Evolutionary conservation across 2,329 filamentous ascomycete genomes (phyloP).

Genomic region (Fusarium napiforme): DNA sequence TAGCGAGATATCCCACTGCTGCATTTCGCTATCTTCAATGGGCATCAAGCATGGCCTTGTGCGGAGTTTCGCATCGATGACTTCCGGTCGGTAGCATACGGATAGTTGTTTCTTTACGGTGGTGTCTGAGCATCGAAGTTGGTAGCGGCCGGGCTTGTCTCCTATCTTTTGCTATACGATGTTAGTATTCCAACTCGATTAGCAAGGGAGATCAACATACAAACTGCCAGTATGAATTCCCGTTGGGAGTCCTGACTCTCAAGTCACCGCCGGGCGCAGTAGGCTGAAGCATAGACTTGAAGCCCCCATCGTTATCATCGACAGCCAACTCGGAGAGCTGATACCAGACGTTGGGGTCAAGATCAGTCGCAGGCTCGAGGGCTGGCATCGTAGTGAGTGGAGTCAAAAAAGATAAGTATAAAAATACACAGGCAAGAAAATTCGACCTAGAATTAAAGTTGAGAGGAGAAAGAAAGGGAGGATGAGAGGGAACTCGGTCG

Average conservation of each 20-base stretch:
- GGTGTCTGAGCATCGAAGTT: constrained; percentile 45
- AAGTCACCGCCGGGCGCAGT: constrained; percentile 26
- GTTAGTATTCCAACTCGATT: neutral
- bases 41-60: constrained; percentile 47
- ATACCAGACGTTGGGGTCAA: constrained; percentile 52
- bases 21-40: constrained; percentile 41
- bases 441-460: neutral
- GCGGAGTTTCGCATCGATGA: constrained; percentile 40
- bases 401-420: neutral
- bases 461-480: neutral
- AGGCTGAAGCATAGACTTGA: constrained; percentile 40
- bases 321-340: constrained; percentile 50
- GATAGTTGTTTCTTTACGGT: constrained; percentile 46
- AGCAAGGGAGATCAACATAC: neutral
- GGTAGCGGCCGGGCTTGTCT: constrained; percentile 45
- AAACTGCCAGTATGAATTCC: constrained; percentile 26
- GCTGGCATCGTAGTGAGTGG: constrained; percentile 6
- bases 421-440: accelerated
- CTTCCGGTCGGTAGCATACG: constrained; percentile 40
- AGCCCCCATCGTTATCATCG: constrained; percentile 41
- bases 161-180: constrained; percentile 43
- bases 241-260: constrained; percentile 30
- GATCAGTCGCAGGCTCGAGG: constrained; percentile 34
- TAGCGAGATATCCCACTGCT: constrained; percentile 50
- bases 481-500: neutral